Base-by-base conservation (phyloP, 768 basidiomycete genomes). In the Hypsizygus marmoreus region DNA sequence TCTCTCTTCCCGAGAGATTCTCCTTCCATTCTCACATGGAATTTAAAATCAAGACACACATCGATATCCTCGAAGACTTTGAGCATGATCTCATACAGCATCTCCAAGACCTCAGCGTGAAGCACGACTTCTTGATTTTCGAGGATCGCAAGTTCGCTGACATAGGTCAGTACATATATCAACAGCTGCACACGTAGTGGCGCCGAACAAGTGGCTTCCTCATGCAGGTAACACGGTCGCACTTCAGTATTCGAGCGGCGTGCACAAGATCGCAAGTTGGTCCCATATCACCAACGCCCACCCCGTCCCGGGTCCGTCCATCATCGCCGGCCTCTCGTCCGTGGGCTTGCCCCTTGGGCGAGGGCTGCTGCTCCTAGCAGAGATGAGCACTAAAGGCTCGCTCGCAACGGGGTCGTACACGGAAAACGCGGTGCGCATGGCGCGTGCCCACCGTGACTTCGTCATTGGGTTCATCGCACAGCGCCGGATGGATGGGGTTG, bases 121-220 rank as follows among this genome's bases (percentile, higher is more conserved):
- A 88, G 62, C 83, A 97, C 52, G 91, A 97, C 59, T 99, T 98
- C 70, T 66, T 95, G 41, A 94, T 97, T 57, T 99, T 98, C 57
- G 97, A 98, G 71, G 97, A 99, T 72, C 77, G 97, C 54, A 99
- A 99, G 67, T 99, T 99, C 59, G 95, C 97, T 4, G 97, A 99
- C 66, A 98, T 99, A 41, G 95, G 95, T 94, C 51, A 58, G 79
- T 56, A 11, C 49, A 6, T 16, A 6, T 11, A 12, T 14, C 20
- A 24, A 14, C 36, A 12, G 11, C 26, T 20, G 7, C 17, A 41
- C 7, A 2, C 40, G 7, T 46, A 33, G 49, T 37, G n/a, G 38
- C 12, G n/a, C 20, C 35, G 26, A 40, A 46, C 42, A 62, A 6
- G 12, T 11, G 26, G 16, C 6, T 25, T 16, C 8, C 37, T 23